Evolutionary conservation across 1,139 yeast genomes (phyloP).

Genomic region (Hansenula sp.): DNA sequence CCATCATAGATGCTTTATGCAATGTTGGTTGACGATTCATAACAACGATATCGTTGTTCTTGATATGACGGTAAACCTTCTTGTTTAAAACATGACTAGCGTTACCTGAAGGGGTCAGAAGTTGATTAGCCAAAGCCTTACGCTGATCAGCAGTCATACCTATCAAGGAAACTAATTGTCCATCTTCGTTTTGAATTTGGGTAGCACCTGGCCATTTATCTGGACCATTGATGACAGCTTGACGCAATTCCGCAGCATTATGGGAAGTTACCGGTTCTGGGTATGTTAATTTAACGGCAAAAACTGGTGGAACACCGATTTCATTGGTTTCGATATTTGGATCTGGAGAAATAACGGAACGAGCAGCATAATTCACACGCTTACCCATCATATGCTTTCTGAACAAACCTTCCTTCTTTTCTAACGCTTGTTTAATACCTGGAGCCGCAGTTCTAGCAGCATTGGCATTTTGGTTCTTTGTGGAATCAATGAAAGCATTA

Average conservation of each 20-base stretch:
- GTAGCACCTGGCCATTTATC: slow-evolving; percentile 98
- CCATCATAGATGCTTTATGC: slow-evolving; percentile 99
- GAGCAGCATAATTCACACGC: slow-evolving; percentile 97
- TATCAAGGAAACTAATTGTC: slow-evolving; percentile 74
- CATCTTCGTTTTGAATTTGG: slow-evolving; percentile 95
- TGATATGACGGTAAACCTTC: slow-evolving; percentile 91
- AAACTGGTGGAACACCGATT: slow-evolving; percentile 98
- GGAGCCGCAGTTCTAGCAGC: slow-evolving; percentile 75
- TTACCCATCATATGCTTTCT: slow-evolving; percentile 99
- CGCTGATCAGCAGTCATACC: slow-evolving; percentile 94
- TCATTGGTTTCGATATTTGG: slow-evolving; percentile 97
- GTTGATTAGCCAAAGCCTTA: slow-evolving; percentile 92
- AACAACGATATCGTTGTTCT: slow-evolving; percentile 90
- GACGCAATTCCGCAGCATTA: slow-evolving; percentile 85
- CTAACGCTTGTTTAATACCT: slow-evolving; percentile 96
- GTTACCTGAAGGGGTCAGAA: slow-evolving; percentile 74
- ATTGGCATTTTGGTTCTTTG: slow-evolving; percentile 70
- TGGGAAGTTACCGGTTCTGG: slow-evolving; percentile 98
- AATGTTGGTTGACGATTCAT: slow-evolving; percentile 99
- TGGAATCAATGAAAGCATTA: slow-evolving; percentile 87
- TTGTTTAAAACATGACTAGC: slow-evolving; percentile 64
- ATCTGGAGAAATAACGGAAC: slow-evolving; percentile 98
- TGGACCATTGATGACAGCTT: slow-evolving; percentile 97
- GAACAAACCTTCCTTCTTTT: slow-evolving; percentile 97
- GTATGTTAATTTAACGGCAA: slow-evolving; percentile 90